These are phyloP conservation scores for Tilletia caries DNA, from an alignment of 1,284 basidiomycete species.

Conservation along the genomic window DNA sequence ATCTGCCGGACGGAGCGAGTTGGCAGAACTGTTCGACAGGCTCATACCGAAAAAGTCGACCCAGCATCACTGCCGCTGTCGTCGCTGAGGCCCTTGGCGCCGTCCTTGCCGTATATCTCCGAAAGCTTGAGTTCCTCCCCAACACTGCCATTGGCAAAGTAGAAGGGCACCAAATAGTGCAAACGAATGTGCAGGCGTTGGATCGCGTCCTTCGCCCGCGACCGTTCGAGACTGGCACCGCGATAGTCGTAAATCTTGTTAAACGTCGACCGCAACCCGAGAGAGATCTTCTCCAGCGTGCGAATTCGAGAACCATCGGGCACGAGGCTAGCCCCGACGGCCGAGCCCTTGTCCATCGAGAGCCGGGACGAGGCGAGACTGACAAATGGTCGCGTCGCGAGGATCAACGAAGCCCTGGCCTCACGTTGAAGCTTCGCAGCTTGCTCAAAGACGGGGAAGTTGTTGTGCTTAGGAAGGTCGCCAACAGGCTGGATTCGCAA, in stretches of 20 bases:
- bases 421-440: not conserved
- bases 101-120: not conserved
- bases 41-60: not conserved
- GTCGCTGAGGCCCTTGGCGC: not conserved
- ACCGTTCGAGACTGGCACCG: not conserved
- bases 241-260: constrained; percentile 9
- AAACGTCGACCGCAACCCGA: not conserved
- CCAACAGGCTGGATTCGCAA: too few species aligned
- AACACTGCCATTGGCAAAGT: not conserved
- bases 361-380: not conserved
- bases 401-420: not conserved
- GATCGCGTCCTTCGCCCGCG: not conserved
- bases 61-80: not conserved
- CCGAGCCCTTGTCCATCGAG: not conserved
- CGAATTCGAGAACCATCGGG: not conserved
- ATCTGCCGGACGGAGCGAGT: too few species aligned
- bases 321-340: not conserved
- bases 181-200: not conserved
- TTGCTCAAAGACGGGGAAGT: not conserved
- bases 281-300: not conserved
- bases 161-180: constrained; percentile 1
- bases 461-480: not conserved
- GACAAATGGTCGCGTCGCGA: not conserved
- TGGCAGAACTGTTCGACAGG: too few species aligned
- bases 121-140: not conserved